A percentile compares a stretch with the other conserved stretches of the same genome.
Conservation (phyloP, 495 filamentous ascomycete species). For the Penicillium lividum region DNA sequence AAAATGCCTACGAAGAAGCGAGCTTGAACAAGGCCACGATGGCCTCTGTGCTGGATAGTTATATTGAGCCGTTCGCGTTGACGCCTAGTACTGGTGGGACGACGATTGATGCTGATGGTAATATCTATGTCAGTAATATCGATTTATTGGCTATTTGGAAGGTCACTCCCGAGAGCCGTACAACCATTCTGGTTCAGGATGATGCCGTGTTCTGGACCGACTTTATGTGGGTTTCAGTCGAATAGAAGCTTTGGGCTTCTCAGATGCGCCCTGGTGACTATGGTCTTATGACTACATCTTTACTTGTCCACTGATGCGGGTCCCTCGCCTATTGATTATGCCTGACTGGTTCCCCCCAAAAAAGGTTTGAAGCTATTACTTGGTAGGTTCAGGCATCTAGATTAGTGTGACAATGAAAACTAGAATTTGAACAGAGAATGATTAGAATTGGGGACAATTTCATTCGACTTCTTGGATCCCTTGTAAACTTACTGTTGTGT, state of each 20-base stretch:
- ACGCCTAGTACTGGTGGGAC: conserved; percentile 33
- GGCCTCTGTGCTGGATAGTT: conserved; percentile 8
- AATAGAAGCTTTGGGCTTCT: conserved; percentile 27
- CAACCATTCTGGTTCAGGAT: conserved; percentile 28
- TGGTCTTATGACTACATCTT: conserved; percentile 9
- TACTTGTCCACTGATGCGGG: conserved; percentile 7
- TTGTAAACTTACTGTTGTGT: not conserved
- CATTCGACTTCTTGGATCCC: not conserved
- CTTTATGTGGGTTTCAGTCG: conserved; percentile 30
- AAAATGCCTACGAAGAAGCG: conserved; percentile 21
- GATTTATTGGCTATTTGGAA: conserved; percentile 30
- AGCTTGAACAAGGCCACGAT: not conserved
- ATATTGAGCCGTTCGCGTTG: conserved; percentile 25
- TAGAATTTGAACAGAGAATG: not conserved
- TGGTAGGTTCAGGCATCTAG: not conserved
- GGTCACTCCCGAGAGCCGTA: conserved; percentile 10
- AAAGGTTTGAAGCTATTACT: not conserved
- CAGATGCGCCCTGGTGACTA: conserved; percentile 22
- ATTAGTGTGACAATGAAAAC: not conserved
- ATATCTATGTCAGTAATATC: conserved; percentile 29
- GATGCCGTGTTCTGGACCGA: conserved; percentile 31
- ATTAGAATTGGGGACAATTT: not conserved
- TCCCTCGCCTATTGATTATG: conserved; percentile 11
- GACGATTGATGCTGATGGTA: conserved; percentile 30
- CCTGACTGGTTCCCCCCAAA: not conserved